These are phyloP conservation scores for Phytophthora chlamydospora DNA, from an alignment of 352 stramenopile species.

Conservation along the genomic window DNA sequence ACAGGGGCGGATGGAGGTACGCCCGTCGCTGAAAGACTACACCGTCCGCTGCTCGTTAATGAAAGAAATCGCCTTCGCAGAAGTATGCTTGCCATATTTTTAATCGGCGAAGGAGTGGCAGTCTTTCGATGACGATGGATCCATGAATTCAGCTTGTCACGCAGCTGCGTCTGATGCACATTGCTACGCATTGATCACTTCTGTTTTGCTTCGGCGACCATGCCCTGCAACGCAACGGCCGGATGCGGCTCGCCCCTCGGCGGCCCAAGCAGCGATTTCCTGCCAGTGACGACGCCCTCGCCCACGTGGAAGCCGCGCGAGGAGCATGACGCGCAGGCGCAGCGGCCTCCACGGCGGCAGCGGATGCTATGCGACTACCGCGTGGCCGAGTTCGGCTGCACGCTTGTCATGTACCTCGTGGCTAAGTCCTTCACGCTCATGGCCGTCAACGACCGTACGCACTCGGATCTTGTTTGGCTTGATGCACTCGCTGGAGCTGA, in stretches of 20 bases:
- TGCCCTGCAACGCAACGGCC: conserved; percentile 9
- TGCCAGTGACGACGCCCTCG: conserved; percentile 23
- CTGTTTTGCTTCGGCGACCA: conserved; percentile 4
- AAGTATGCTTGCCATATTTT: not conserved
- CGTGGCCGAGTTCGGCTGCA: conserved; percentile 37
- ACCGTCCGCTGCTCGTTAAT: too few relatives aligned
- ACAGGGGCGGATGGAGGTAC: not conserved
- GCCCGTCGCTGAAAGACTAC: too few relatives aligned
- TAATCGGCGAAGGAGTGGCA: not conserved
- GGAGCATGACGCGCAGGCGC: conserved; percentile 17
- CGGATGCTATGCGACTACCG: conserved; percentile 29
- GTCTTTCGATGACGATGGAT: too few relatives aligned
- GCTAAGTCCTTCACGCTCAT: conserved; percentile 33
- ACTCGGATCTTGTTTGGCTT: not conserved
- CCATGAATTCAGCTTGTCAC: too few relatives aligned
- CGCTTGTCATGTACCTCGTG: conserved; percentile 32
- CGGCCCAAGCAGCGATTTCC: conserved; percentile 14
- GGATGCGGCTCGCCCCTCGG: conserved; percentile 1
- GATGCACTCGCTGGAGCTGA: not conserved
- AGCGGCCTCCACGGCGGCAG: conserved; percentile 19
- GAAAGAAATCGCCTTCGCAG: too few relatives aligned
- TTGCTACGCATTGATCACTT: conserved; percentile 13
- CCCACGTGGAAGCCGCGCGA: conserved; percentile 26
- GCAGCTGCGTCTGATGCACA: conserved; percentile 22
- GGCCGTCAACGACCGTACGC: conserved; percentile 33